Evolutionary conservation across 1,139 yeast species (phyloP).

Genomic region (Candida tetrigidarum): DNA sequence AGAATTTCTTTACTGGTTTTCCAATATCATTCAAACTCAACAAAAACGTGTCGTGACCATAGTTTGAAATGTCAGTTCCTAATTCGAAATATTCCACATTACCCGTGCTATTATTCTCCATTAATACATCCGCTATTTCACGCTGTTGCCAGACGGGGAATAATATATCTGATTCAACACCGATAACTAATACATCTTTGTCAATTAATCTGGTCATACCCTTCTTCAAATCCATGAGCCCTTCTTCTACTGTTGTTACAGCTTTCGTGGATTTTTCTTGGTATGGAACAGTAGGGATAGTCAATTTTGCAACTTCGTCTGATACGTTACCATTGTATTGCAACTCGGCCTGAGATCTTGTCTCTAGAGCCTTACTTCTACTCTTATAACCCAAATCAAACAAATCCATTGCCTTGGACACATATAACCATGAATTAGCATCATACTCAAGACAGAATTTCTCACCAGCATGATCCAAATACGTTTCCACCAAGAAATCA

Average conservation of each 20-base stretch:
- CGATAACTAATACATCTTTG: conserved; percentile 75
- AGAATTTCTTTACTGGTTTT: conserved; percentile 67
- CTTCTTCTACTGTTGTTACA: conserved; percentile 54
- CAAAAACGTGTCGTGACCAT: conserved; percentile 90
- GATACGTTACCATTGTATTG: conserved; percentile 19
- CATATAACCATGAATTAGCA: conserved; percentile 84
- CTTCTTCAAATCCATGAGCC: conserved; percentile 58
- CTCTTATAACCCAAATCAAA: conserved; percentile 73
- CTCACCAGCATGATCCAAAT: conserved; percentile 93
- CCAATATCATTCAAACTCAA: conserved; percentile 82
- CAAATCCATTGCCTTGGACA: conserved; percentile 93
- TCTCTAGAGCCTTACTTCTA: conserved; percentile 45
- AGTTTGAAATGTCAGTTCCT: conserved; percentile 74
- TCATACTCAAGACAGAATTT: conserved; percentile 92
- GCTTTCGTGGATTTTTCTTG: conserved; percentile 48
- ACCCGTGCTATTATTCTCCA: conserved; percentile 32
- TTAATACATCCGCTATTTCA: conserved; percentile 71
- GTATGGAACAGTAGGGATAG: conserved; percentile 61
- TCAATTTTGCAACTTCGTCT: conserved; percentile 13
- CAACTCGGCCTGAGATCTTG: conserved; percentile 41
- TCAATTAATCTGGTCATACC: conserved; percentile 71
- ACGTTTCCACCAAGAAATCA: conserved; percentile 89
- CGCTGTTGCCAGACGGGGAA: conserved; percentile 96
- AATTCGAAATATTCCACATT: conserved; percentile 68
- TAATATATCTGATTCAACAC: conserved; percentile 88